Evolutionary conservation across 306 rosid genomes (phyloP).

Genomic region (Notholithocarpus densiflorus): DNA sequence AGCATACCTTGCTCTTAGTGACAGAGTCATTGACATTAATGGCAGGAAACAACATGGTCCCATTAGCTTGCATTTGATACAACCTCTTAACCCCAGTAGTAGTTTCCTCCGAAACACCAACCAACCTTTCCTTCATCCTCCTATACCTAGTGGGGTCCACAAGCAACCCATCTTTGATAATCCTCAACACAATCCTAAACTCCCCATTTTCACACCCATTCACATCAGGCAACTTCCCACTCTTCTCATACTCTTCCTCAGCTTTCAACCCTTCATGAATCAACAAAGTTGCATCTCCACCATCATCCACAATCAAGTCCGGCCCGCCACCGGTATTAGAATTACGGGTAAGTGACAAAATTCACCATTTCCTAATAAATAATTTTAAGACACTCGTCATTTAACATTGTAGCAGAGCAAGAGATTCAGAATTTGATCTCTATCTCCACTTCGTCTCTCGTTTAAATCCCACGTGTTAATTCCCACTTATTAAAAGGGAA

Average conservation of each 20-base stretch:
- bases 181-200: conserved; percentile 70
- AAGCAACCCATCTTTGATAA: conserved; percentile 72
- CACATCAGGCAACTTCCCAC: conserved; percentile 63
- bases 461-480: no score
- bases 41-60: conserved; percentile 79
- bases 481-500: no score
- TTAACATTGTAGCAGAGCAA: no score
- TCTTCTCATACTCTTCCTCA: conserved; percentile 57
- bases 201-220: conserved; percentile 66
- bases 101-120: conserved; percentile 93
- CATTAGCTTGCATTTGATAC: conserved; percentile 86
- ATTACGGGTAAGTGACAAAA: no score
- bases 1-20: conserved; percentile 91
- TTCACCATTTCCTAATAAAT: no score
- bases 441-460: no score
- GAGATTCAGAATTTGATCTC: no score
- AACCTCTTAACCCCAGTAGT: conserved; percentile 99
- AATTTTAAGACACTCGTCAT: no score
- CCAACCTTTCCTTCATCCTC: conserved; percentile 82
- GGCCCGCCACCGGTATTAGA: conserved; percentile 52
- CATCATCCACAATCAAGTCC: conserved; percentile 89
- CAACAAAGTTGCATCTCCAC: conserved; percentile 74
- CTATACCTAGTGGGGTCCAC: conserved; percentile 71
- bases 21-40: conserved; percentile 95
- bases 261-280: conserved; percentile 96